Percentiles rank a stretch among this genome's conserved stretches.
These are phyloP conservation scores for Solidago caesia DNA, from an alignment of 129 eudicot genomes.

Conservation along the genomic window DNA sequence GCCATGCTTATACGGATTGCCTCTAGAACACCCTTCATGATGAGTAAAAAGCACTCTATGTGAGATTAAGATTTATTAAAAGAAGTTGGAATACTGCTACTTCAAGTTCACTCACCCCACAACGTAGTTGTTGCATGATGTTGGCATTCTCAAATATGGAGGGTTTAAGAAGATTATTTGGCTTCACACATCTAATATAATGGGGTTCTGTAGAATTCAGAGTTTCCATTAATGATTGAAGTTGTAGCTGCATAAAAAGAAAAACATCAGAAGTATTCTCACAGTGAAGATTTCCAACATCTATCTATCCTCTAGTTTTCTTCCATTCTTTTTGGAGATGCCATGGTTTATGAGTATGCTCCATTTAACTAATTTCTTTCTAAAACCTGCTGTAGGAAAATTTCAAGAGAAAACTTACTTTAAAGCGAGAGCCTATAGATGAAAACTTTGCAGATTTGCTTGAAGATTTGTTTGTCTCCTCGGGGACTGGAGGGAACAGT, in stretches of 20 bases:
- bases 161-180: conserved; percentile 93
- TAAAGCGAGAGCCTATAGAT: conserved; percentile 95
- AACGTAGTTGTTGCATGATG: conserved; percentile 91
- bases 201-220: conserved; percentile 97
- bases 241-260: conserved; percentile 72
- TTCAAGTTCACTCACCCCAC: conserved; percentile 80
- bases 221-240: conserved; percentile 89
- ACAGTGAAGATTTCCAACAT: conserved; percentile 15
- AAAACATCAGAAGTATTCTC: conserved; percentile 27
- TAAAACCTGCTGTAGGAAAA: conserved; percentile 6
- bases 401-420: conserved; percentile 41
- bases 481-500: conserved; percentile 83
- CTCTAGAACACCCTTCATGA: conserved; percentile 90
- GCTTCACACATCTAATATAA: conserved; percentile 98
- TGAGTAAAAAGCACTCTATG: conserved; percentile 25
- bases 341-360: conserved; percentile 24
- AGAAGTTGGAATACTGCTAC: conserved; percentile 3
- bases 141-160: conserved; percentile 88
- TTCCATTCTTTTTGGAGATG: conserved; percentile 11
- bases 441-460: conserved; percentile 91
- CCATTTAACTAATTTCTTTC: conserved; percentile 18
- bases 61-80: conserved; percentile 17
- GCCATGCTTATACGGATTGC: conserved; percentile 99
- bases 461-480: conserved; percentile 78
- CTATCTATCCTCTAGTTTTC: conserved; percentile 1